phyloP scores from a whole-genome alignment of 2,329 filamentous ascomycete species.

The Pseudocercospora fijiensis region DNA sequence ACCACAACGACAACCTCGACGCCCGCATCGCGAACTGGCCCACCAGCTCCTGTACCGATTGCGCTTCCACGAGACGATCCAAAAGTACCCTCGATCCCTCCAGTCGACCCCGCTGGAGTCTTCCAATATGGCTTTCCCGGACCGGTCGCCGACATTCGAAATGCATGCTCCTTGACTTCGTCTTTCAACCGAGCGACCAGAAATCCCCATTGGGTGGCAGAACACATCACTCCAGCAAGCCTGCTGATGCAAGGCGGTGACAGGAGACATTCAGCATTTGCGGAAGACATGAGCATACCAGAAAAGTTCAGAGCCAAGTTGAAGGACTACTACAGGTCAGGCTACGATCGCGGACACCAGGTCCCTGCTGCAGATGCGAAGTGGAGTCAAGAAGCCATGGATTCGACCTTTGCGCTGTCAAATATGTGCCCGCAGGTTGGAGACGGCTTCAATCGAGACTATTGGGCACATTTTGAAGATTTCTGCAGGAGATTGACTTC shows the following conservation, averaged over 20 bases:
- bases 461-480: constrained; percentile 98
- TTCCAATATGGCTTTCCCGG: constrained; percentile 76
- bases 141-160: constrained; percentile 78
- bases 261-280: constrained; percentile 77
- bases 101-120: constrained; percentile 52
- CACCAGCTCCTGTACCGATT: constrained; percentile 29
- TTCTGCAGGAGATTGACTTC: constrained; percentile 83
- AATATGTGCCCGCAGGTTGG: constrained; percentile 99
- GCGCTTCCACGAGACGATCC: constrained; percentile 27
- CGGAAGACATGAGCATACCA: constrained; percentile 78
- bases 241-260: constrained; percentile 73
- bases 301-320: constrained; percentile 84
- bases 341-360: constrained; percentile 95
- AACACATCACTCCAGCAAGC: constrained; percentile 92
- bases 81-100: constrained; percentile 29
- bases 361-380: constrained; percentile 94
- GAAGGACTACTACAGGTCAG: constrained; percentile 90
- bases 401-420: constrained; percentile 86
- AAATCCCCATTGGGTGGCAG: constrained; percentile 88
- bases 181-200: constrained; percentile 85
- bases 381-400: constrained; percentile 92
- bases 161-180: constrained; percentile 74
- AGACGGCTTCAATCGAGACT: constrained; percentile 97
- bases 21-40: constrained; percentile 31
- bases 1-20: constrained; percentile 38